Evolutionary conservation across 2,329 filamentous ascomycete species (phyloP), one percentile per base, ranked within the genome.

Genomic region (Pseudogymnoascus sp.): DNA sequence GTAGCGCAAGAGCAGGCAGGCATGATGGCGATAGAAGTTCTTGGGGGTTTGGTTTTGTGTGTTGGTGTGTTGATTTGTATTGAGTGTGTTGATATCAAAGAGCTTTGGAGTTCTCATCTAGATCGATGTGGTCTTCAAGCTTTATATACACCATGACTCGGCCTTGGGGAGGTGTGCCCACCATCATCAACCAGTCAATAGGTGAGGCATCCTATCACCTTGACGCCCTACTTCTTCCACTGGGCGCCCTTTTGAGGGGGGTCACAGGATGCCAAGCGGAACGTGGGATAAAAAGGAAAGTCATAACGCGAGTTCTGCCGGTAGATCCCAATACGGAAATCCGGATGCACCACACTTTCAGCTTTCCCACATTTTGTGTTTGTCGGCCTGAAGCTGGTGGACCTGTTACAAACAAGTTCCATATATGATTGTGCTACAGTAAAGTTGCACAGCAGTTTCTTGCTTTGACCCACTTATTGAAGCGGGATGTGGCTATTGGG

Each of bases 211-310:
- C 48, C 29, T 33, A 55, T 55, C 48, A 35, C 29, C n/a, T 35
- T 35, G 29, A 33, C 48, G 48, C 48, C 48, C 48, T 3, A 33
- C 12, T 33, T 35, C n/a, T 35, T 35, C n/a, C 5, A 6, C 29
- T 21, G 15, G 48, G 35, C 13, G 2, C 15, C 5, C 48, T 21
- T 21, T n/a, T 29, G 48, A 13, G 35, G 4, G 45, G 29, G 48
- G 29, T 55, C 29, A 55, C 15, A 55, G 15, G 29, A 55, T 21
- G 48, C 48, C 48, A 35, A 55, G 48, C 48, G 29, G 15, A 35
- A 55, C 48, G 29, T 55, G 48, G 48, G 48, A 55, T 55, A 55
- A 55, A 55, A 55, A 55, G 48, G 48, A 55, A 55, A 35, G 48
- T 33, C 48, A 35, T 55, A 55, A 55, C 48, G 48, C 48, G 9